phyloP scores from a whole-genome alignment of 176 grass and related monocot species.

The Luzula sylvatica region DNA sequence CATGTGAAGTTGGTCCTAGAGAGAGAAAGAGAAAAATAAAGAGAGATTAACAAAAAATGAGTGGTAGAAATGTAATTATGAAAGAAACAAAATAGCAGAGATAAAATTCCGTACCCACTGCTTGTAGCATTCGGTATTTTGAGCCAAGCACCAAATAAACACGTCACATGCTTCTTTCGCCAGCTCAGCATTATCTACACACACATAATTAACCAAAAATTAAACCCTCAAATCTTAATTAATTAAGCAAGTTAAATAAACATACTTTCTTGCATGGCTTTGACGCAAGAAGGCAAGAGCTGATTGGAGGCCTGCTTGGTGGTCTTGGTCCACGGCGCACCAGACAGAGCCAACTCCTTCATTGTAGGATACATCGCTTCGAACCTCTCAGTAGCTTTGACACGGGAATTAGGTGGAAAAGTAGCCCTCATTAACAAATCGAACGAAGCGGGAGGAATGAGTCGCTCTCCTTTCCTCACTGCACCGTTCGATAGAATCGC shows the following conservation, averaged over 20 bases:
- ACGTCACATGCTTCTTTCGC: conserved; percentile 53
- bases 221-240: not conserved
- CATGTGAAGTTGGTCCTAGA: conserved; percentile 52
- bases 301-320: conserved; percentile 88
- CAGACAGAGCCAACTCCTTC: conserved; percentile 78
- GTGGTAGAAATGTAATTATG: not conserved
- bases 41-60: not conserved
- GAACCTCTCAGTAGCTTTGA: conserved; percentile 96
- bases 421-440: conserved; percentile 67
- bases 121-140: conserved; percentile 75
- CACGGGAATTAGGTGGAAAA: conserved; percentile 44
- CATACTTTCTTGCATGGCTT: conserved; percentile 94
- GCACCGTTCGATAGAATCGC: conserved; percentile 73
- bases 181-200: conserved; percentile 75
- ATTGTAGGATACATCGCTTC: conserved; percentile 68
- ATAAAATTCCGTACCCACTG: conserved; percentile 58
- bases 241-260: not conserved
- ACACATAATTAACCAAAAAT: not conserved
- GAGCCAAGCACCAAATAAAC: conserved; percentile 80
- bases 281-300: conserved; percentile 54
- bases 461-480: conserved; percentile 79
- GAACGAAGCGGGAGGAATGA: conserved; percentile 62
- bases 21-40: conserved; percentile 15
- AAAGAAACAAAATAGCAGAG: not conserved
- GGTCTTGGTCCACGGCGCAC: conserved; percentile 65